Evolutionary conservation across 257 asterid species (phyloP).

Genomic region (Coffea eugenioides): DNA sequence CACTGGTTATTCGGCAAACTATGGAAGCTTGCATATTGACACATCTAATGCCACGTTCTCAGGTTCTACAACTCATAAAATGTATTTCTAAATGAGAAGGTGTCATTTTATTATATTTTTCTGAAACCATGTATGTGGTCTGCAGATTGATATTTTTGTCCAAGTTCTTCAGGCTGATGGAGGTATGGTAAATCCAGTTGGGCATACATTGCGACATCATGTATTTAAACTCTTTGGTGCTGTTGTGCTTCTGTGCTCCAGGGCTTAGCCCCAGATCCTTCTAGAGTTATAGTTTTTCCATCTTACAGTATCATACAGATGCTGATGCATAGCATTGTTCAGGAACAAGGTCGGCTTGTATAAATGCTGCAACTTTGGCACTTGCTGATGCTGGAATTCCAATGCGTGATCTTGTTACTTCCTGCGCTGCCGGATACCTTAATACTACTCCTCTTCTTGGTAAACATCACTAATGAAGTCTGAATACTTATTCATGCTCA

Average conservation of each 20-base stretch:
- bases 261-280: background rate
- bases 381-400: constrained; percentile 99
- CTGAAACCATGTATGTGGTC: constrained; percentile 13
- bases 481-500: background rate
- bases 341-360: constrained; percentile 99
- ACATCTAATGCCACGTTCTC: constrained; percentile 90
- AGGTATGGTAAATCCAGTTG: constrained; percentile 42
- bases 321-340: constrained; percentile 17
- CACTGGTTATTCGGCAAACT: constrained; percentile 93
- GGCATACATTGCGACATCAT: background rate
- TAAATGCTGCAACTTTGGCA: constrained; percentile 97
- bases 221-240: background rate
- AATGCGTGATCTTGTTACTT: constrained; percentile 90
- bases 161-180: constrained; percentile 99
- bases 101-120: background rate
- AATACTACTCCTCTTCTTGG: constrained; percentile 88
- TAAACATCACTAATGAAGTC: constrained; percentile 14
- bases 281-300: constrained; percentile 1
- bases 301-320: background rate
- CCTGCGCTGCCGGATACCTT: constrained; percentile 86
- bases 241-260: background rate
- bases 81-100: constrained; percentile 1
- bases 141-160: constrained; percentile 92
- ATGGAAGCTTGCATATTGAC: constrained; percentile 96
- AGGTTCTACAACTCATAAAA: constrained; percentile 45